These are phyloP conservation scores for Verticillium dahliae DNA, from an alignment of 2,329 filamentous ascomycete genomes.

Conservation along the genomic window DNA sequence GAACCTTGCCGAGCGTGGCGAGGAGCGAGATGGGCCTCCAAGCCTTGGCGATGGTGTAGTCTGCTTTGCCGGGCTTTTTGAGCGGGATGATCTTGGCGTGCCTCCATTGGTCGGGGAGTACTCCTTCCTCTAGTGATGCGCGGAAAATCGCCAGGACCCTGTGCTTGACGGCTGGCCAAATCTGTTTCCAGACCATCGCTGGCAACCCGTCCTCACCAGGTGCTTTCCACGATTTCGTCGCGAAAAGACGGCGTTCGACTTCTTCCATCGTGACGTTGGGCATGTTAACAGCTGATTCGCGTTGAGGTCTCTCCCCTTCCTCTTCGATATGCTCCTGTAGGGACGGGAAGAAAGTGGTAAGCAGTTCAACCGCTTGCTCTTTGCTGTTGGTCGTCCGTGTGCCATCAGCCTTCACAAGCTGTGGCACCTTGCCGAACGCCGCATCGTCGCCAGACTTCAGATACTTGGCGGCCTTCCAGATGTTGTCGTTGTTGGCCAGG, in stretches of 20 bases:
- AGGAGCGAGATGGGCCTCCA: constrained; percentile 21
- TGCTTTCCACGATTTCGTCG: constrained; percentile 14
- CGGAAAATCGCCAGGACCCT: constrained; percentile 11
- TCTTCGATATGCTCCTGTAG: constrained; percentile 12
- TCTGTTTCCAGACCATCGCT: constrained; percentile 11
- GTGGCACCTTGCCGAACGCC: constrained; percentile 17
- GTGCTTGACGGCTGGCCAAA: constrained; percentile 9
- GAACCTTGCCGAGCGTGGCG: constrained; percentile 17
- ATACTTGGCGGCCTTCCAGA: constrained; percentile 21
- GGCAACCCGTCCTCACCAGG: constrained; percentile 13
- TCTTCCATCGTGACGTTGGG: constrained; percentile 14
- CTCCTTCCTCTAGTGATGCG: constrained; percentile 6
- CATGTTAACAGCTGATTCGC: constrained; percentile 2
- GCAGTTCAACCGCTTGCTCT: constrained; percentile 14
- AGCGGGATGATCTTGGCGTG: constrained; percentile 20
- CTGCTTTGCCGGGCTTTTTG: constrained; percentile 17
- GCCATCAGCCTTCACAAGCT: constrained; percentile 12
- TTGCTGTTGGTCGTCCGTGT: constrained; percentile 6
- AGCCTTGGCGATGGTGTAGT: constrained; percentile 18
- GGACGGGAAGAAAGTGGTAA: constrained; percentile 15
- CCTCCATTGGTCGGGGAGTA: not conserved
- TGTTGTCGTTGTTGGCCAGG: constrained; percentile 18
- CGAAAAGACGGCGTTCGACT: constrained; percentile 12
- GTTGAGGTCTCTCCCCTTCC: constrained; percentile 12
- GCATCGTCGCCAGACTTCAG: constrained; percentile 13